A percentile compares a stretch with the other conserved stretches of the same genome.
Evolutionary conservation across 1,139 yeast genomes (phyloP).

Genomic region (Kodamaea alishanica): DNA sequence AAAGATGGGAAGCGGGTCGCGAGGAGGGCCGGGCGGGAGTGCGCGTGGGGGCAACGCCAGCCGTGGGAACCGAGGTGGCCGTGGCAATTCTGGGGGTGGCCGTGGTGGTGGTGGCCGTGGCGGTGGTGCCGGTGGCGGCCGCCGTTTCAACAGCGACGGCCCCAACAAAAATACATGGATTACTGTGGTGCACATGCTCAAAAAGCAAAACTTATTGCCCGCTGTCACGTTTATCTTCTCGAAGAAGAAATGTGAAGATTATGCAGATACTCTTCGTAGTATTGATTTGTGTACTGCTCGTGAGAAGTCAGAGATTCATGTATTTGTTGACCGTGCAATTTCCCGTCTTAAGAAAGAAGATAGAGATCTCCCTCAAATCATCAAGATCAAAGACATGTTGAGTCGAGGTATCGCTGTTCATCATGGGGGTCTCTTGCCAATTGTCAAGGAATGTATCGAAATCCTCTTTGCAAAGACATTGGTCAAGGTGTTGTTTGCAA

Average conservation of each 20-base stretch:
- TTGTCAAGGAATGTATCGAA: conserved; percentile 92
- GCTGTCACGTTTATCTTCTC: conserved; percentile 93
- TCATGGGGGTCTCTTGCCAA: conserved; percentile 94
- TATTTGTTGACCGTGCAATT: conserved; percentile 88
- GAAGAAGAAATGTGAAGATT: conserved; percentile 88
- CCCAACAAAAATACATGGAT: conserved; percentile 81
- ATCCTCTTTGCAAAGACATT: conserved; percentile 82
- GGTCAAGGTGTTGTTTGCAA: conserved; percentile 89
- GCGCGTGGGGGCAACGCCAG: conserved; percentile 42
- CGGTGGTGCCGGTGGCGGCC: conserved; percentile 24
- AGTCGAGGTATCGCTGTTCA: conserved; percentile 95
- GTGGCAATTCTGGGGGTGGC: conserved; percentile 27
- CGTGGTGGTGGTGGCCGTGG: conserved; percentile 21
- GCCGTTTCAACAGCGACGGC: conserved; percentile 50
- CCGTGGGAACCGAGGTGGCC: conserved; percentile 20
- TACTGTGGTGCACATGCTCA: conserved; percentile 68
- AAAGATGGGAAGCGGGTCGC: conserved; percentile 39
- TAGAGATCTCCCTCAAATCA: conserved; percentile 86
- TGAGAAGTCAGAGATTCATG: conserved; percentile 86
- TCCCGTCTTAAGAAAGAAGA: conserved; percentile 87
- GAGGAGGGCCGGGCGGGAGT: conserved; percentile 46
- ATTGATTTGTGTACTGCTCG: conserved; percentile 76
- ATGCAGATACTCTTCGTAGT: conserved; percentile 73
- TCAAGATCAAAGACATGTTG: conserved; percentile 74
- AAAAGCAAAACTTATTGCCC: conserved; percentile 68